Conservation (phyloP, 2,329 filamentous ascomycete species). For the Daldinia eschscholtzii region DNA sequence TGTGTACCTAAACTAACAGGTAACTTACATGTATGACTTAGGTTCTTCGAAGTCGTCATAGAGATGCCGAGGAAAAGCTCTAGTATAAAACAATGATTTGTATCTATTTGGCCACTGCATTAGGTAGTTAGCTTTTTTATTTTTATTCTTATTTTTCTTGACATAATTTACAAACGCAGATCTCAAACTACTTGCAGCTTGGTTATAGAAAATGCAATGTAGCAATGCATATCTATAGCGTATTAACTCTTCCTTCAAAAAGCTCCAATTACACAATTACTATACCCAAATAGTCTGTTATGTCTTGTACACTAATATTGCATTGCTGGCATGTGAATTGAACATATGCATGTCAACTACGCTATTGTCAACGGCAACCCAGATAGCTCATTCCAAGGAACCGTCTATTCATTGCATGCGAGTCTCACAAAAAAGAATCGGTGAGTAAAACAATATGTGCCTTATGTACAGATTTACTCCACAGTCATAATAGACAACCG, state of each 20-base stretch:
- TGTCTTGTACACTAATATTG: slow-evolving; percentile 28
- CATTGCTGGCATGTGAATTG: slow-evolving; percentile 27
- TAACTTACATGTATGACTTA: background rate
- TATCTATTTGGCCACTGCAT: background rate
- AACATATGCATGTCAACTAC: slow-evolving; percentile 18
- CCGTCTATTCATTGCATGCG: slow-evolving; percentile 8
- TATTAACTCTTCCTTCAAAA: background rate
- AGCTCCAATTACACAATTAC: background rate
- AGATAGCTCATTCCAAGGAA: slow-evolving; percentile 25
- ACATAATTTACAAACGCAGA: background rate
- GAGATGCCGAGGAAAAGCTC: slow-evolving; percentile 16
- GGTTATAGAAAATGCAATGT: background rate
- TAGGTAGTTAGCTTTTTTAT: background rate
- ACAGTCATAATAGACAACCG: background rate
- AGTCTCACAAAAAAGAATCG: slow-evolving; percentile 11
- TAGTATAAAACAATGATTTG: background rate
- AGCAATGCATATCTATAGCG: background rate
- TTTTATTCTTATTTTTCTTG: background rate
- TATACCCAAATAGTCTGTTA: slow-evolving; percentile 25
- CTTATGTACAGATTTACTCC: background rate
- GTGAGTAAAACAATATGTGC: background rate
- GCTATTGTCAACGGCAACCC: slow-evolving; percentile 17
- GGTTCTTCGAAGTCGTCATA: slow-evolving; percentile 21
- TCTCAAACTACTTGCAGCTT: slow-evolving; percentile 1
- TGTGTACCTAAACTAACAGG: background rate